These are phyloP conservation scores for Aspergillus aculeatinus DNA, from an alignment of 2,329 filamentous ascomycete species.

Conservation along the genomic window DNA sequence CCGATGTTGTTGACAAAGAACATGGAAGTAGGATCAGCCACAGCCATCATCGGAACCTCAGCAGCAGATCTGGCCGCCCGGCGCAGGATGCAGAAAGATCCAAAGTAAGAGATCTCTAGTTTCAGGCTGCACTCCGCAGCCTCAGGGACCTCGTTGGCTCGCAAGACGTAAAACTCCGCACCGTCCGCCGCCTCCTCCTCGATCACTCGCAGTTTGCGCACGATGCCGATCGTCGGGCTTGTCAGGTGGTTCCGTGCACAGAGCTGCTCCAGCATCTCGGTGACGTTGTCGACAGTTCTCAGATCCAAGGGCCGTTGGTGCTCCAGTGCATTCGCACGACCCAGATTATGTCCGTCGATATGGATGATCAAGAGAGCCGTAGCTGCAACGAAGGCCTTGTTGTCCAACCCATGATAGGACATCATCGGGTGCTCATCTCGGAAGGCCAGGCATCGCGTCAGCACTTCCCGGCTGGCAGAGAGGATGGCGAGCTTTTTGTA, in stretches of 20 bases:
- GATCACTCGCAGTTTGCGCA: neutral
- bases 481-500: neutral
- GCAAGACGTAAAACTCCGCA: neutral
- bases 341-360: neutral
- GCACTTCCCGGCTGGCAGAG: slow-evolving; percentile 1
- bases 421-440: neutral
- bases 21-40: too few relatives aligned
- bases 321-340: neutral
- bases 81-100: neutral
- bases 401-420: neutral
- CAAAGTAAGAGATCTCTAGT: neutral
- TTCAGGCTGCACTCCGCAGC: neutral
- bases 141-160: too few relatives aligned
- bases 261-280: neutral
- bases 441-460: slow-evolving; percentile 1
- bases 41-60: too few relatives aligned
- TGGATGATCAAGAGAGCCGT: neutral
- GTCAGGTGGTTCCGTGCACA: neutral
- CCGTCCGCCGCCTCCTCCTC: neutral
- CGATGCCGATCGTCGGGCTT: neutral
- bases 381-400: slow-evolving; percentile 1
- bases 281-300: neutral
- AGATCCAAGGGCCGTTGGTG: neutral
- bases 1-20: too few relatives aligned
- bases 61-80: neutral